Evolutionary conservation across 305 asterid genomes (phyloP).

Genomic region (Fraxinus velutina): DNA sequence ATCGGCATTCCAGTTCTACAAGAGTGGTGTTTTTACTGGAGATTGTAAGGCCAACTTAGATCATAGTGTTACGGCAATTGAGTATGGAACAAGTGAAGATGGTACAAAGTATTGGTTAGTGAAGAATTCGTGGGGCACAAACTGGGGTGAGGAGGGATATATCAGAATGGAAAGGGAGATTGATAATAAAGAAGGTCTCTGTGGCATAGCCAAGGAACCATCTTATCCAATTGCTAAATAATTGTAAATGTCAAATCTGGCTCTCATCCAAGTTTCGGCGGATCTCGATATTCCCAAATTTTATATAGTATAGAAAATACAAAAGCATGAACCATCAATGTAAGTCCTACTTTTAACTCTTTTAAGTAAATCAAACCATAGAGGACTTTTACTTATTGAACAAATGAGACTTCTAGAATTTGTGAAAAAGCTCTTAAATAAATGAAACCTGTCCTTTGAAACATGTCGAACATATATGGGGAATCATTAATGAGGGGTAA

Average conservation of each 20-base stretch:
- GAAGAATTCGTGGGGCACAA: conserved; percentile 36
- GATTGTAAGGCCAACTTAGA: conserved; percentile 30
- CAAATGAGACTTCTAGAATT: not conserved
- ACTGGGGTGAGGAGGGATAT: conserved; percentile 33
- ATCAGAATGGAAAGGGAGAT: conserved; percentile 29
- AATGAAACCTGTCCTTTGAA: not conserved
- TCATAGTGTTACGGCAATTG: conserved; percentile 37
- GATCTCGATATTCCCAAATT: not conserved
- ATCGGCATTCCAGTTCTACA: conserved; percentile 29
- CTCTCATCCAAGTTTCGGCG: not conserved
- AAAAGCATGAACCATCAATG: not conserved
- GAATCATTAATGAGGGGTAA: not conserved
- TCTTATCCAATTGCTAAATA: conserved; percentile 23
- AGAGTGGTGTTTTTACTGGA: conserved; percentile 28
- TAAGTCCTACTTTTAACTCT: not conserved
- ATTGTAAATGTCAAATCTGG: not conserved
- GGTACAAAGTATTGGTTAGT: conserved; percentile 36
- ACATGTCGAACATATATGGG: not conserved
- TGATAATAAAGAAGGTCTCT: conserved; percentile 23
- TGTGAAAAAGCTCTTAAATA: not conserved
- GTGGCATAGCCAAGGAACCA: conserved; percentile 32
- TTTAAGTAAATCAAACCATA: not conserved
- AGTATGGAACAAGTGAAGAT: conserved; percentile 24
- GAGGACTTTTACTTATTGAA: not conserved
- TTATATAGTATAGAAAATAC: not conserved